Evolutionary conservation across 2,329 filamentous ascomycete genomes (phyloP), one percentile per base, ranked within the genome.

Genomic region (Cladophialophora immunda): DNA sequence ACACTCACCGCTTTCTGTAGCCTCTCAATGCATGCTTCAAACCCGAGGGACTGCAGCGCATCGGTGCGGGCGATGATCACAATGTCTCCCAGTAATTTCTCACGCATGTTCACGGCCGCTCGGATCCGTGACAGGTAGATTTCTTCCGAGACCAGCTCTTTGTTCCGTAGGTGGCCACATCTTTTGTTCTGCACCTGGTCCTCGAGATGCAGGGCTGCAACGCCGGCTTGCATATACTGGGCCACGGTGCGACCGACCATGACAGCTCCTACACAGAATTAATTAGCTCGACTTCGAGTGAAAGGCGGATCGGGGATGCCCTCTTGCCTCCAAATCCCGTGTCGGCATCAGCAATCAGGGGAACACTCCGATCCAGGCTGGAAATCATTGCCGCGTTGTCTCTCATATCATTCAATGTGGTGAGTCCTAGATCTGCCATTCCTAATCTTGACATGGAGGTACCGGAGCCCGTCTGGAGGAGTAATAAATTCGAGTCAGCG

Each of bases 131-230:
- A 75, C 27, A 73, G 67, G 59, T 75, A 80, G 1, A 74, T 76
- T 1, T 72, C 70, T 0, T 50, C 68, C 56, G 75, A 74, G 29
- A 80, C 78, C 8, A 80, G 73, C 36, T 76, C 73, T 68, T 80
- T 80, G 32, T 76, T 77, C 2, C 67, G 74, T 0, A 80, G 74
- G 58, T 80, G 78, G 0, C 78, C 78, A 61, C 79, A 80, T 17
- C 78, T 76, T 62, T 80, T 80, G 9, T 75, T 78, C 62, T 19
- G 17, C 2, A 64, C 41, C 54, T 81, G 77, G 74, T 87, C 85
- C 74, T 87, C 85, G 69, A 87, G 81, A 72, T 87, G 85, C 53
- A 87, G 79, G 11, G 78, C 85, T 1, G 85, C 85, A 2, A 87
- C 82, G 22, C 85, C 85, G 3, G 83, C 79, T 58, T 81, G 79